Conservation (phyloP, 2,329 filamentous ascomycete species). For the Camillea tinctor region DNA sequence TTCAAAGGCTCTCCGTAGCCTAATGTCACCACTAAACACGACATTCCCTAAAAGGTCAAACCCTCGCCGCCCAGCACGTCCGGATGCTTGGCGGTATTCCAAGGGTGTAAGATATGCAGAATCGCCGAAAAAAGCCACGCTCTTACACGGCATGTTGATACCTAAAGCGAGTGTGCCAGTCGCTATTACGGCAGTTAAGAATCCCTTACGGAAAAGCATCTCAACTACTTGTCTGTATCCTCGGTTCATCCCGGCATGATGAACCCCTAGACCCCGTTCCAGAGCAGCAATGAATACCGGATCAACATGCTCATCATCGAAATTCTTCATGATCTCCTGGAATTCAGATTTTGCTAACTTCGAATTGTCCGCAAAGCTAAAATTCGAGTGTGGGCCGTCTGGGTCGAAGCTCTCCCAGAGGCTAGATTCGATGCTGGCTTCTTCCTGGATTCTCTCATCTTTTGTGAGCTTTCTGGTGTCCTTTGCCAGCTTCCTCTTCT, state of each 20-base stretch:
- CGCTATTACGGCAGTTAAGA: slow-evolving; percentile 67
- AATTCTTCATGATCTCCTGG: slow-evolving; percentile 48
- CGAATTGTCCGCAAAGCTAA: slow-evolving; percentile 37
- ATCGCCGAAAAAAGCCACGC: slow-evolving; percentile 74
- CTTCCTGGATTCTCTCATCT: slow-evolving; percentile 51
- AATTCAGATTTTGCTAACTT: slow-evolving; percentile 60
- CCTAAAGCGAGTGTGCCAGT: slow-evolving; percentile 75
- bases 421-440: slow-evolving; percentile 53
- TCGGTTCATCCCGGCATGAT: slow-evolving; percentile 78
- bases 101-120: slow-evolving; percentile 71
- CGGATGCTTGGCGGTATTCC: slow-evolving; percentile 74
- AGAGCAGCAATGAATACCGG: slow-evolving; percentile 60
- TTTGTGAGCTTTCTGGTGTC: slow-evolving; percentile 39
- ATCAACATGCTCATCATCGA: slow-evolving; percentile 50
- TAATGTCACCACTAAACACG: slow-evolving; percentile 66
- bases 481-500: slow-evolving; percentile 39
- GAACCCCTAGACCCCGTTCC: slow-evolving; percentile 68
- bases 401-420: slow-evolving; percentile 67
- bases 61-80: slow-evolving; percentile 75
- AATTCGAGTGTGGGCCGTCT: slow-evolving; percentile 12
- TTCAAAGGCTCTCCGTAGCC: slow-evolving; percentile 59
- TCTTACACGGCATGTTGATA: slow-evolving; percentile 84
- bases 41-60: slow-evolving; percentile 81
- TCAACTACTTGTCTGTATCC: slow-evolving; percentile 74
- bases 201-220: slow-evolving; percentile 72